Conservation (phyloP, 2,329 filamentous ascomycete species). For the Aspergillus terreus region DNA sequence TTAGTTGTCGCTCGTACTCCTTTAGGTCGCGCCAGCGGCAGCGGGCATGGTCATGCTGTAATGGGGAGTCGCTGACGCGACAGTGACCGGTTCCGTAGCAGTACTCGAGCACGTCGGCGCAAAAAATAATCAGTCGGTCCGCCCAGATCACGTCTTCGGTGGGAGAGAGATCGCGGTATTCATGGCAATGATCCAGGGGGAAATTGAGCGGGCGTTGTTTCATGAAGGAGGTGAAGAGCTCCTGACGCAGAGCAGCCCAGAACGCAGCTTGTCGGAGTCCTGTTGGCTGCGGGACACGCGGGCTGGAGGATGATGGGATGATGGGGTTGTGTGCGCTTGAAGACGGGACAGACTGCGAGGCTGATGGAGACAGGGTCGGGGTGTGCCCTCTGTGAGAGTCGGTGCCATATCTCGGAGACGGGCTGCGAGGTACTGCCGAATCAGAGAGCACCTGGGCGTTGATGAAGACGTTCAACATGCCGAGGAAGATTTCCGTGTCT, state of each 20-base stretch:
- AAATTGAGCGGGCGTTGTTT: slow-evolving; percentile 38
- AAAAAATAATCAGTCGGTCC: slow-evolving; percentile 57
- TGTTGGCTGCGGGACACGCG: too few species aligned
- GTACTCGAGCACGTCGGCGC: slow-evolving; percentile 61
- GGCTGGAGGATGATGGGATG: too few species aligned
- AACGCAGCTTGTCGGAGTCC: slow-evolving; percentile 44
- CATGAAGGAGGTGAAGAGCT: slow-evolving; percentile 46
- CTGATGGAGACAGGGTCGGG: too few species aligned
- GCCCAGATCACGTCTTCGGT: slow-evolving; percentile 32
- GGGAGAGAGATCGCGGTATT: slow-evolving; percentile 31
- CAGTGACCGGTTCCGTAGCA: slow-evolving; percentile 47
- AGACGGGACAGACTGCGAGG: not conserved
- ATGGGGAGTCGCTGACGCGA: not conserved
- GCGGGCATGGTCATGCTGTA: too few species aligned
- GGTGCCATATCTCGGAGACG: too few species aligned
- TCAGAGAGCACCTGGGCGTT: slow-evolving; percentile 14
- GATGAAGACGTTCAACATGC: slow-evolving; percentile 20
- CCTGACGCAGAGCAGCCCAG: slow-evolving; percentile 49
- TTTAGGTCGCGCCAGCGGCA: not conserved
- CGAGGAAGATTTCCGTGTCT: slow-evolving; percentile 19
- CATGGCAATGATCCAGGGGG: slow-evolving; percentile 35
- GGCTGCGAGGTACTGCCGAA: too few species aligned
- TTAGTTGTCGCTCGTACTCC: slow-evolving; percentile 1
- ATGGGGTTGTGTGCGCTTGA: not conserved
- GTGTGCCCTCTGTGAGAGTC: too few species aligned